Conservation (phyloP, 306 rosid genomes). For the Acacia melanoxylon region DNA sequence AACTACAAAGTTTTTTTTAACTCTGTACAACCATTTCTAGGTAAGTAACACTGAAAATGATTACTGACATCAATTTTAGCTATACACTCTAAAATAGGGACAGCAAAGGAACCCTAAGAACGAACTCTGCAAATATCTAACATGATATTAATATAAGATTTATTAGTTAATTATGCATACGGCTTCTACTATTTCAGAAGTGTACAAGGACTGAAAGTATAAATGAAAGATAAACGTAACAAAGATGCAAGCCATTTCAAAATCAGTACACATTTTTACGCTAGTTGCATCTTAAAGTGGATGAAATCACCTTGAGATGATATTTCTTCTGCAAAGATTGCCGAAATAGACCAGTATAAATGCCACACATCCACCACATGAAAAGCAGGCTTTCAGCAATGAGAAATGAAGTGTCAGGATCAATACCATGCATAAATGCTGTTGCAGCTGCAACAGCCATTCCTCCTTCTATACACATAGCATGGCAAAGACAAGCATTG, state of each 20-base stretch:
- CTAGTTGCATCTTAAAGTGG: background rate
- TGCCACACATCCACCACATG: conserved; percentile 69
- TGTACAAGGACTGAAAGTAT: background rate
- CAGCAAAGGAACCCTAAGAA: background rate
- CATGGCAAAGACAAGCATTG: conserved; percentile 58
- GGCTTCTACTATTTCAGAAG: background rate
- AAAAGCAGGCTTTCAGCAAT: conserved; percentile 49
- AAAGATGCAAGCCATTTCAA: background rate
- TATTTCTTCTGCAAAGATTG: conserved; percentile 55
- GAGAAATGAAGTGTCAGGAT: conserved; percentile 54
- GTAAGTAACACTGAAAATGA: background rate
- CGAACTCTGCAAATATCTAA: background rate
- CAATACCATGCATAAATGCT: conserved; percentile 48
- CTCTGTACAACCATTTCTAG: background rate
- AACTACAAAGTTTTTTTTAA: background rate
- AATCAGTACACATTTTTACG: background rate
- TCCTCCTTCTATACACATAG: conserved; percentile 57
- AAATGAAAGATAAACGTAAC: background rate
- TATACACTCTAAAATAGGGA: background rate
- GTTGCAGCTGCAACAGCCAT: conserved; percentile 47
- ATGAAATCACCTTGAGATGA: conserved; percentile 50
- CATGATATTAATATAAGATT: background rate
- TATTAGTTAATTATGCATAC: background rate
- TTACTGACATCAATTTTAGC: background rate
- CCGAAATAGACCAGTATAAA: conserved; percentile 55